These are phyloP conservation scores for Phytomonas serpens DNA, from an alignment of 208 protist species.

Conservation along the genomic window DNA sequence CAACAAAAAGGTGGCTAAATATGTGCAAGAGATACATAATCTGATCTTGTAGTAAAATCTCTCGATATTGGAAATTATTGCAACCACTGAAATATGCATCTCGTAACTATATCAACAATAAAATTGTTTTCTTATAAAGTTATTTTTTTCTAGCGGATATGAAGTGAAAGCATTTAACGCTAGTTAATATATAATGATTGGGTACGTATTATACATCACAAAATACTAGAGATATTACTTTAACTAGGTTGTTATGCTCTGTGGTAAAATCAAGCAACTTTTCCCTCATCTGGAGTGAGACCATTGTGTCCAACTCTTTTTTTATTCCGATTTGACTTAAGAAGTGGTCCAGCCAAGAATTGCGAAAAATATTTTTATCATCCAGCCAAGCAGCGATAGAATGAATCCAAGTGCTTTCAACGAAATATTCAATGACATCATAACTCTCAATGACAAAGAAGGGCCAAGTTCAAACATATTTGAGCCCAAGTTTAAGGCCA, in stretches of 20 bases:
- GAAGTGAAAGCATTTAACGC: background rate
- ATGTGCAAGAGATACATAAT: background rate
- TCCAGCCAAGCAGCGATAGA: background rate
- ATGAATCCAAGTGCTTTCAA: constrained; percentile 52
- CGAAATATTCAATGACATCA: constrained; percentile 40
- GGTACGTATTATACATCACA: background rate
- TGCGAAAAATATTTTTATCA: background rate
- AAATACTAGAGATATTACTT: constrained; percentile 8
- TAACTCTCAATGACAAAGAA: constrained; percentile 41
- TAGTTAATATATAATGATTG: background rate
- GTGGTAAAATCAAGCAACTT: background rate
- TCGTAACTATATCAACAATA: background rate
- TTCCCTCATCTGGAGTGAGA: background rate
- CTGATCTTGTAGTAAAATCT: background rate
- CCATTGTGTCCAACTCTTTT: background rate
- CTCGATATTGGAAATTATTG: constrained; percentile 1
- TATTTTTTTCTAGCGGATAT: background rate
- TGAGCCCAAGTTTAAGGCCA: constrained; percentile 65
- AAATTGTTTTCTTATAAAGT: constrained; percentile 15
- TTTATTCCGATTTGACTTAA: background rate
- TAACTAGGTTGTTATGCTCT: background rate
- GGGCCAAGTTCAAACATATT: constrained; percentile 66
- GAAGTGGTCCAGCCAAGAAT: background rate
- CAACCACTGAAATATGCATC: background rate
- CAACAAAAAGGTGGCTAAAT: background rate